Conservation (phyloP, 768 basidiomycete genomes). For the Coprinellus aureogranulatus region DNA sequence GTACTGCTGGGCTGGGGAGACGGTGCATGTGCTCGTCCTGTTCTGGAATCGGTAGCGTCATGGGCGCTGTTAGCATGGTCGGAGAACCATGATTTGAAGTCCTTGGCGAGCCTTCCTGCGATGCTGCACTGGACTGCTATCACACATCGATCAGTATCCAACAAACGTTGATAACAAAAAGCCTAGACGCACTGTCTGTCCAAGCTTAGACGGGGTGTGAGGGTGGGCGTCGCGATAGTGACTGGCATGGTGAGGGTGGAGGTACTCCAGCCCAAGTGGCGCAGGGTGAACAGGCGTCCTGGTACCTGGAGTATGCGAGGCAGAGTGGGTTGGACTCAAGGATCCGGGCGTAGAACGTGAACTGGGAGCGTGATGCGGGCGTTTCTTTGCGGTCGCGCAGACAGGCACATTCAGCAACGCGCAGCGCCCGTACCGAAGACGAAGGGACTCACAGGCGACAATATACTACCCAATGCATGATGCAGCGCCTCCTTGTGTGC, state of each 20-base stretch:
- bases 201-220: constrained; percentile 36
- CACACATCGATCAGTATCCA: no score
- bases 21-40: constrained; percentile 1
- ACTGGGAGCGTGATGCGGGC: constrained; percentile 38
- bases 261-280: constrained; percentile 22
- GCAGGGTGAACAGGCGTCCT: constrained; percentile 16
- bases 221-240: constrained; percentile 24
- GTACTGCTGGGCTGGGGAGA: neutral
- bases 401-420: constrained; percentile 3
- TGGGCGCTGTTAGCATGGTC: neutral
- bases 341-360: constrained; percentile 52
- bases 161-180: no score
- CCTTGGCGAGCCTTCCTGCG: constrained; percentile 12
- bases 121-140: neutral
- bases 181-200: constrained; percentile 35
- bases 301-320: constrained; percentile 28
- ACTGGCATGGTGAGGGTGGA: constrained; percentile 26
- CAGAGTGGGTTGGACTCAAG: constrained; percentile 41
- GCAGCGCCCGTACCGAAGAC: no score
- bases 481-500: constrained; percentile 48
- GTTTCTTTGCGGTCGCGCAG: constrained; percentile 40
- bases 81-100: constrained; percentile 8
- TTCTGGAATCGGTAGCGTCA: constrained; percentile 3
- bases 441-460: constrained; percentile 50
- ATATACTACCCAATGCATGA: constrained; percentile 58